Conservation (phyloP, 371 early-diverging fungal species). For the Mycotypha africana region DNA sequence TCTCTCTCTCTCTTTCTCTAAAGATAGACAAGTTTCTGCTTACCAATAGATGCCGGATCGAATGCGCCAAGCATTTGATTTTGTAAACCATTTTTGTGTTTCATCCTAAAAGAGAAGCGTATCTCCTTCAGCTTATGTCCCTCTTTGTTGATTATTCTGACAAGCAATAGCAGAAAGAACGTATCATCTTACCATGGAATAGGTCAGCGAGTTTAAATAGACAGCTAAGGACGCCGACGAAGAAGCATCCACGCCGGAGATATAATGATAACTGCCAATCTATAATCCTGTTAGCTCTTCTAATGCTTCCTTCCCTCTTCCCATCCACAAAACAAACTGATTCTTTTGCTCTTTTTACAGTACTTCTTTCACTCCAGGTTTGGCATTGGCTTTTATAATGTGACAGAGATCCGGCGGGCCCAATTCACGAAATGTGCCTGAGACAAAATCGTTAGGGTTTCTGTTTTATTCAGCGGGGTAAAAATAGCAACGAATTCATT, state of each 20-base stretch:
- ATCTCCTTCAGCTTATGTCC: no score
- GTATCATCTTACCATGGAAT: constrained; percentile 61
- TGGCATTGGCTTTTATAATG: constrained; percentile 82
- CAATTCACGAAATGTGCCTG: constrained; percentile 84
- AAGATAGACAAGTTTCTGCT: no score
- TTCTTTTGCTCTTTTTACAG: constrained; percentile 13
- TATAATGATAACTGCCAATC: constrained; percentile 78
- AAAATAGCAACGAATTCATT: no score
- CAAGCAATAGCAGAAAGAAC: no score
- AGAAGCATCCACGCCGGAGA: constrained; percentile 90
- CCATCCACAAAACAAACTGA: not conserved
- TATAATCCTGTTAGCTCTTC: no score
- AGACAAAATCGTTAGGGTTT: no score
- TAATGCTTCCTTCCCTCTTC: no score
- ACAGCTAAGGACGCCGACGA: constrained; percentile 93
- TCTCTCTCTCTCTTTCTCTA: not conserved
- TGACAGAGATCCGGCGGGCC: constrained; percentile 97
- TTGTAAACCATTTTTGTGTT: constrained; percentile 69
- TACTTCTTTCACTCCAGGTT: constrained; percentile 79
- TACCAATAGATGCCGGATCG: constrained; percentile 68
- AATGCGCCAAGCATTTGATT: constrained; percentile 63
- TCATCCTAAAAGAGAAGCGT: no score
- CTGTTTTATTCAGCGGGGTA: no score
- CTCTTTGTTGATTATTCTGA: no score
- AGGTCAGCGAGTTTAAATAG: constrained; percentile 89